Base-by-base conservation (phyloP, 441 rosid species). In the Corymbia calophylla region DNA sequence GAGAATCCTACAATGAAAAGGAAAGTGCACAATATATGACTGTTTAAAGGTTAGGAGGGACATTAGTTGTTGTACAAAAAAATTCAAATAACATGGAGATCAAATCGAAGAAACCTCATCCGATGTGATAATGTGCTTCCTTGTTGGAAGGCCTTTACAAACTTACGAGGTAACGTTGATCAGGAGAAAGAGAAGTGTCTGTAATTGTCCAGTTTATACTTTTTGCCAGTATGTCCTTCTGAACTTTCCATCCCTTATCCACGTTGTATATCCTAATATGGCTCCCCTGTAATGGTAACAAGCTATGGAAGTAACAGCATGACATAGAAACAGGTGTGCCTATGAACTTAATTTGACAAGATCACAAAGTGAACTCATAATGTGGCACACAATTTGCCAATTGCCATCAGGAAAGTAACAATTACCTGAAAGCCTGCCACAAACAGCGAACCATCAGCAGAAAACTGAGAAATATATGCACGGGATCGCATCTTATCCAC, bases 151-250 rank as follows among this genome's bases (percentile, higher is more conserved):
- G 87, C 55, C 88, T 86, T 87, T 53, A 80, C 84, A 88, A 89
- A 93, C 95, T 93, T 92, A 95, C 99, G 90, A 97, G 96, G 91
- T 91, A 92, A 27, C 91, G 97, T 87, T 92, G 97, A 93, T 97
- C 97, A 32, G 99, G 98, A 23, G 99, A 97, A 88, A 97, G 95
- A 92, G 94, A 93, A 48, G 99, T 93, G 94, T 97, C 99, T 7
- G 99, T 97, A 90, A 96, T 94, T 12, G 99, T 97, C 99, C 99
- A 97, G 51, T 90, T 91, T 92, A 96, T 93, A 91, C 95, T 95
- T 93, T 92, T 96, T 5, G 99, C 94, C 87, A 90, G 91, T 90
- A 97, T 95, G 89, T 95, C 91, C 94, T 97, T 97, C 90, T 95
- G 97, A 93, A 95, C 81, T 92, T 94, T 92, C 99, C 98, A 97